Base-by-base conservation (phyloP, 2,329 filamentous ascomycete species). In the Venturia effusa region DNA sequence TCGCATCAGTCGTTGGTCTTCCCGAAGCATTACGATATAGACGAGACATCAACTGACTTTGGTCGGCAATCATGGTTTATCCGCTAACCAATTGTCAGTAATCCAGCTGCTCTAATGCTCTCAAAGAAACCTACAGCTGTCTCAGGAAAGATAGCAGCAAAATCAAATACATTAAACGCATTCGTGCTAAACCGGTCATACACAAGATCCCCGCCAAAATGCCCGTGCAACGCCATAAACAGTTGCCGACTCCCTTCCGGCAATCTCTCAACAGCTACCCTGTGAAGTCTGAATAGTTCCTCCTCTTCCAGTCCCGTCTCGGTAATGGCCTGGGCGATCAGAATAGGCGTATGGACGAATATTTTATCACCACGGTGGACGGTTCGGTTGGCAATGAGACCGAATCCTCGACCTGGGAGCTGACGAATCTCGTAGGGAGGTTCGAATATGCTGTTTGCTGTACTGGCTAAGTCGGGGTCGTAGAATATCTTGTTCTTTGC, bases 61-160 rank as follows among this genome's bases (percentile, higher is more conserved):
- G 76, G 76, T 22, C 71, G 71, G 64, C 76, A 78, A 64, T 75
- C 76, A 66, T 79, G 77, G 64, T 79, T 78, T 62, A 78, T 68
- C 2, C 75, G 70, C 45, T 66, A 22, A 32, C 13, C n/a, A 45
- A 2, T 3, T 11, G 41, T 48, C 19, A 54, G 61, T 24, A 15
- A 43, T 1, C 6, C 1, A 5, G 4, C 34, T 61, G 4, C 30
- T 10, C 40, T 1, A 32, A 1, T 17, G 7, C 19, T n/a, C 22
- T 4, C 10, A 11, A 19, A n/a, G 10, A 40, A 24, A 55, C 64
- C 1, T 57, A 66, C 64, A 11, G 63, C 17, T 7, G 54, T 66
- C 55, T 65, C 63, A 19, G 64, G 63, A 19, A 66, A 41, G 6
- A 66, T 32, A 19, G 41, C 43, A 17, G 22, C 63, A 39, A 62